A percentile compares a stretch with the other conserved stretches of the same genome.
Evolutionary conservation across 2,329 filamentous ascomycete species (phyloP).

Genomic region (Botrytis pseudocinerea): DNA sequence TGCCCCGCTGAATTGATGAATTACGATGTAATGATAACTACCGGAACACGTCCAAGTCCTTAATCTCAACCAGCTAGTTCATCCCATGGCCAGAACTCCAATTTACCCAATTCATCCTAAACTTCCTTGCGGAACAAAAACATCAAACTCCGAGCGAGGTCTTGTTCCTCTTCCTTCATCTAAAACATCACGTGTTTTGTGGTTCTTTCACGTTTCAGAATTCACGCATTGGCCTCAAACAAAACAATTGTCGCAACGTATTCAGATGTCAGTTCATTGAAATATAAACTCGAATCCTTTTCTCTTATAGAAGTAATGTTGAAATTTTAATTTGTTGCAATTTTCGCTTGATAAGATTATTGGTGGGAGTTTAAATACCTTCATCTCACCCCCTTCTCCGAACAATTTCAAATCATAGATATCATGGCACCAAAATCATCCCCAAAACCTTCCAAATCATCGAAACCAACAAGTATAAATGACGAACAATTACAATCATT

Average conservation of each 20-base stretch:
- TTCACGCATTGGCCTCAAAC: constrained; percentile 29
- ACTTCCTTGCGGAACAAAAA: not conserved
- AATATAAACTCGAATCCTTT: not conserved
- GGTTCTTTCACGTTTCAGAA: constrained; percentile 30
- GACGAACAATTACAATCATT: constrained; percentile 24
- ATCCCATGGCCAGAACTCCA: not conserved
- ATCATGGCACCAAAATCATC: constrained; percentile 30
- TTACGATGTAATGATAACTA: not conserved
- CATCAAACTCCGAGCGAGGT: constrained; percentile 9
- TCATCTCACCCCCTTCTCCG: not conserved
- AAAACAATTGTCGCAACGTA: constrained; percentile 23
- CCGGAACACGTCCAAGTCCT: not conserved
- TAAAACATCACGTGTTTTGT: constrained; percentile 22
- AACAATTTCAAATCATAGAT: not conserved
- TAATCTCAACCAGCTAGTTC: not conserved
- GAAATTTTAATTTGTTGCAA: not conserved
- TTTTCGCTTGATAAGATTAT: not conserved
- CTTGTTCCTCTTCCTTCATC: not conserved
- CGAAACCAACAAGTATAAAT: constrained; percentile 1
- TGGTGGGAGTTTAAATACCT: not conserved
- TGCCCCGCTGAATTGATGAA: not conserved
- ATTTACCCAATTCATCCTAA: constrained; percentile 16
- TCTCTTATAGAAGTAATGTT: not conserved
- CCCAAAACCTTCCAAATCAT: constrained; percentile 25
- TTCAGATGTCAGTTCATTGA: constrained; percentile 6